These are phyloP conservation scores for Annulohypoxylon bovei DNA, from an alignment of 495 filamentous ascomycete genomes.

Conservation along the genomic window DNA sequence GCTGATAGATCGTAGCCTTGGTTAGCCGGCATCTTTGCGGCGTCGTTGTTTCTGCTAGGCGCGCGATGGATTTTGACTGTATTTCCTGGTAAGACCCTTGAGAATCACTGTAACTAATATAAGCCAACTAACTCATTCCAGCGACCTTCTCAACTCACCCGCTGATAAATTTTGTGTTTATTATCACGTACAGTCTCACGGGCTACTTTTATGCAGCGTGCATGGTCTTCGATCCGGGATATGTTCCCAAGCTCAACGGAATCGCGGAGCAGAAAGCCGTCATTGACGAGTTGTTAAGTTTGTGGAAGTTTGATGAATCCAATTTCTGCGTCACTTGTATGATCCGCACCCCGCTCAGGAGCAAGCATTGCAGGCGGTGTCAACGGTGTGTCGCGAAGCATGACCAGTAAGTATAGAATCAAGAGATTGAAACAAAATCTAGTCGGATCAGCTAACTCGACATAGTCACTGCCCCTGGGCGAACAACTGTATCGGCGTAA, in stretches of 20 bases:
- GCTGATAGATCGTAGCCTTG: constrained; percentile 70
- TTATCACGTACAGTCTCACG: constrained; percentile 68
- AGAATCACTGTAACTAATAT: neutral
- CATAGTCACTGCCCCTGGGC: constrained; percentile 96
- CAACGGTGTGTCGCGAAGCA: constrained; percentile 94
- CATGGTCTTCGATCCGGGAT: constrained; percentile 91
- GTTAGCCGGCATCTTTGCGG: constrained; percentile 92
- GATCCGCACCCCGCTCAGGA: constrained; percentile 88
- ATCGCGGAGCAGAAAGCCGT: constrained; percentile 86
- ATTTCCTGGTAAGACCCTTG: constrained; percentile 61
- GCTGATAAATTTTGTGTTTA: constrained; percentile 79
- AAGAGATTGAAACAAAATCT: neutral
- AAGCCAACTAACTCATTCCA: constrained; percentile 46
- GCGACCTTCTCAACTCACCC: constrained; percentile 71
- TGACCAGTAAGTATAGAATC: constrained; percentile 78
- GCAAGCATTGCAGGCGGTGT: constrained; percentile 94
- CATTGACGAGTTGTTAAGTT: constrained; percentile 81
- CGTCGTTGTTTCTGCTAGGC: constrained; percentile 83
- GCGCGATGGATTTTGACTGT: constrained; percentile 77
- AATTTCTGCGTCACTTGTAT: constrained; percentile 96
- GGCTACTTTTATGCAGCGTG: constrained; percentile 85
- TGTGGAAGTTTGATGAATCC: constrained; percentile 91
- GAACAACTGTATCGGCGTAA: constrained; percentile 92
- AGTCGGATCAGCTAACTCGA: constrained; percentile 52
- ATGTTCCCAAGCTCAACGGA: constrained; percentile 90